Percentiles rank a stretch among this genome's conserved stretches.
These are phyloP conservation scores for Hygrophorus russula DNA, from an alignment of 768 basidiomycete genomes.

Conservation along the genomic window DNA sequence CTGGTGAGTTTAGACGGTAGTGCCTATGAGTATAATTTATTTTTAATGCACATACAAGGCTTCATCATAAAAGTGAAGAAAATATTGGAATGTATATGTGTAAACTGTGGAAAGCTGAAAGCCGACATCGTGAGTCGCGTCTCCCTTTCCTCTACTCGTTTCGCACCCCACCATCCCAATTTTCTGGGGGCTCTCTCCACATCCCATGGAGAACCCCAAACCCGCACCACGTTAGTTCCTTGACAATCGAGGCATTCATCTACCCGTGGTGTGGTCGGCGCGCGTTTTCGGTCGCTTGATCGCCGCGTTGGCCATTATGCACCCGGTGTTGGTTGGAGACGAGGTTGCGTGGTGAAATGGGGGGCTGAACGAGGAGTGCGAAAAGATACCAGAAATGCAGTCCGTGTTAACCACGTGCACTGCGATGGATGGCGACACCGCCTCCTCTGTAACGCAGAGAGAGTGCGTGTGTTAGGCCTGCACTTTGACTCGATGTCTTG, in stretches of 20 bases:
- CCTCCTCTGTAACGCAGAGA: slow-evolving; percentile 63
- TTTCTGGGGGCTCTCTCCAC: slow-evolving; percentile 98
- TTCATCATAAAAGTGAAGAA: slow-evolving; percentile 99
- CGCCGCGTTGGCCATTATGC: slow-evolving; percentile 64
- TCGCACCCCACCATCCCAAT: slow-evolving; percentile 92
- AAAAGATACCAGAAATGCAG: slow-evolving; percentile 31
- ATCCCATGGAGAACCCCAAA: slow-evolving; percentile 87
- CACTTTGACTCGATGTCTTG: slow-evolving; percentile 38
- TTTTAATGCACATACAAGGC: slow-evolving; percentile 31
- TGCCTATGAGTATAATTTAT: slow-evolving; percentile 3
- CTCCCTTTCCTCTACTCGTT: slow-evolving; percentile 80
- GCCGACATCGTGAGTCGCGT: slow-evolving; percentile 89
- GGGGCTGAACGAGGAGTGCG: slow-evolving; percentile 96
- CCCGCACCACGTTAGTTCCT: slow-evolving; percentile 72
- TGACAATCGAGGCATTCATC: slow-evolving; percentile 79
- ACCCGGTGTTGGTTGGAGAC: slow-evolving; percentile 75
- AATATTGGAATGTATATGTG: slow-evolving; percentile 97
- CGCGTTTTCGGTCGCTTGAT: slow-evolving; percentile 94
- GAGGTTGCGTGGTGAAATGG: slow-evolving; percentile 91
- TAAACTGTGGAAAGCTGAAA: slow-evolving; percentile 97
- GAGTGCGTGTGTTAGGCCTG: slow-evolving; percentile 41
- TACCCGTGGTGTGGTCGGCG: slow-evolving; percentile 39
- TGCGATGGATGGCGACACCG: slow-evolving; percentile 39
- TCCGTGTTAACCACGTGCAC: slow-evolving; percentile 21
- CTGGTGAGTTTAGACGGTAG: slow-evolving; percentile 45